Evolutionary conservation across 495 filamentous ascomycete species (phyloP).

Genomic region (Hypomontagnella monticulosa): DNA sequence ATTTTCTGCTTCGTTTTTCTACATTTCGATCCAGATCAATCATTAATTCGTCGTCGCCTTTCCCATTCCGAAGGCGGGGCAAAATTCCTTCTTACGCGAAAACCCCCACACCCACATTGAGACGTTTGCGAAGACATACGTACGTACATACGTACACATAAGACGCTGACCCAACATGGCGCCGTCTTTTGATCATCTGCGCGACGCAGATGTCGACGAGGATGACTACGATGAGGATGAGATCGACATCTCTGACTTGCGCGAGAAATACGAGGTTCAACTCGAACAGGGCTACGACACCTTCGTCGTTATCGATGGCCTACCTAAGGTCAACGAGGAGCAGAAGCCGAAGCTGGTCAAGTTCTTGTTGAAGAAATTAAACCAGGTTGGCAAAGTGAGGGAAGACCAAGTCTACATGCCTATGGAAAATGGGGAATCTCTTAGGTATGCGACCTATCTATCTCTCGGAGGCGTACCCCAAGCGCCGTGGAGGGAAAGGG

Average conservation of each 20-base stretch:
- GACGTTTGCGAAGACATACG: constrained; percentile 20
- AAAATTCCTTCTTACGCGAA: constrained; percentile 38
- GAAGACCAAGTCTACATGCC: constrained; percentile 95
- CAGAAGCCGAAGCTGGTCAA: constrained; percentile 91
- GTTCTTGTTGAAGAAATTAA: constrained; percentile 91
- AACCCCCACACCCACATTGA: constrained; percentile 12
- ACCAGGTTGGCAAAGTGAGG: constrained; percentile 79
- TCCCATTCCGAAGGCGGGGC: constrained; percentile 45
- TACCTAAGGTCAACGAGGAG: constrained; percentile 84
- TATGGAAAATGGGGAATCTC: constrained; percentile 79
- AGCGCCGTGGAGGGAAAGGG: too few relatives aligned
- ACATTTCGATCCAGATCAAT: constrained; percentile 5
- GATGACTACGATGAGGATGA: constrained; percentile 91
- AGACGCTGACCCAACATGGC: constrained; percentile 60
- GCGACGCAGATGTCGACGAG: constrained; percentile 79
- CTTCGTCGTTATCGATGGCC: constrained; percentile 94
- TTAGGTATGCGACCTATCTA: constrained; percentile 68
- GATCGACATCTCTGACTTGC: constrained; percentile 92
- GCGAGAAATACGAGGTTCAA: constrained; percentile 92
- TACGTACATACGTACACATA: constrained; percentile 7
- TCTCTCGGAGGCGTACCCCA: neutral
- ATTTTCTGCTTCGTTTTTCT: constrained; percentile 37
- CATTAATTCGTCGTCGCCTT: constrained; percentile 12
- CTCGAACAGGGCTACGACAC: constrained; percentile 94
- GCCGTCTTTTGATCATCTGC: constrained; percentile 67